Conservation (phyloP, 139 green algal genomes). For the Yamagishiella unicocca region DNA sequence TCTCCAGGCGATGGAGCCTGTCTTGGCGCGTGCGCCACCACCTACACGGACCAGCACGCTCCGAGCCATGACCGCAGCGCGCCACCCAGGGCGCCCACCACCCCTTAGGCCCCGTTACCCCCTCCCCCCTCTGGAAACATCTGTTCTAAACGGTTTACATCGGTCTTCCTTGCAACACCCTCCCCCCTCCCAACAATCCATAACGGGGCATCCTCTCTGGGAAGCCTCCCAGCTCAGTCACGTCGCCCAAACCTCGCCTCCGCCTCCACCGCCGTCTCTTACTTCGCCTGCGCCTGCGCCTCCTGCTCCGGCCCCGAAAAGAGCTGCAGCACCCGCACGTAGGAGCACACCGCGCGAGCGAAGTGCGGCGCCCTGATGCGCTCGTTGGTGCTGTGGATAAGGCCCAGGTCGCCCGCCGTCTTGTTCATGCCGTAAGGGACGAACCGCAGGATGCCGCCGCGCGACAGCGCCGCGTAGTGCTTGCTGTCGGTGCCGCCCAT, state of each 20-base stretch:
- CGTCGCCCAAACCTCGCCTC: neutral
- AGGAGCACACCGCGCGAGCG: constrained; percentile 58
- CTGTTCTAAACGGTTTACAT: too few species aligned
- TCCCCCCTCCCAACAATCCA: too few species aligned
- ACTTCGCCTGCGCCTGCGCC: neutral
- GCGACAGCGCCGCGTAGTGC: constrained; percentile 63
- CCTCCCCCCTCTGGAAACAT: too few species aligned
- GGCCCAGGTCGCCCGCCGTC: constrained; percentile 54
- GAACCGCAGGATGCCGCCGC: constrained; percentile 70
- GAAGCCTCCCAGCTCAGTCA: too few species aligned
- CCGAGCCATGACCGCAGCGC: too few species aligned
- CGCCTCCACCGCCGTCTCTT: neutral
- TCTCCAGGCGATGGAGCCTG: too few species aligned
- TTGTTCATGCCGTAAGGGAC: constrained; percentile 56
- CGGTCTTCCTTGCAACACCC: too few species aligned
- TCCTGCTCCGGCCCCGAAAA: neutral
- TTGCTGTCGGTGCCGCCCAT: constrained; percentile 66
- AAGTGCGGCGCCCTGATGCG: constrained; percentile 57
- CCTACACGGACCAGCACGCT: too few species aligned
- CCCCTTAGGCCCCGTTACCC: too few species aligned
- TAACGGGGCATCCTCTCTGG: too few species aligned
- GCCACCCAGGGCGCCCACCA: too few species aligned
- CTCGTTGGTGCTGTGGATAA: constrained; percentile 80
- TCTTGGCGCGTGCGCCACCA: too few species aligned
- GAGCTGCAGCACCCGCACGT: constrained; percentile 50